Percentiles rank a stretch among this genome's conserved stretches.
Evolutionary conservation across 306 rosid genomes (phyloP).

Genomic region (Luffa acutangula): DNA sequence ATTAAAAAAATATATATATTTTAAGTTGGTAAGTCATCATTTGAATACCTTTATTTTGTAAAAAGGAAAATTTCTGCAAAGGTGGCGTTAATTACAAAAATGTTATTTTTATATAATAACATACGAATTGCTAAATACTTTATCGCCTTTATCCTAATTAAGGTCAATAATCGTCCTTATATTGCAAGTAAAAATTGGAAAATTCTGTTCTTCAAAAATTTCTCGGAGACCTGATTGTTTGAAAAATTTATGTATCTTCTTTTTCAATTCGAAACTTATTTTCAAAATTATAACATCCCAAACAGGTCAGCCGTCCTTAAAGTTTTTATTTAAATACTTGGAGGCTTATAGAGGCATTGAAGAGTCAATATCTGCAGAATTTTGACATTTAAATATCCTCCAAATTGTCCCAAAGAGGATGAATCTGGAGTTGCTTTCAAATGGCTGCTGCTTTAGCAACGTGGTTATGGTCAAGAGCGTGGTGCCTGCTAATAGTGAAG

Average conservation of each 20-base stretch:
- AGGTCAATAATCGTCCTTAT: background rate
- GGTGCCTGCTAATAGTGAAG: no score
- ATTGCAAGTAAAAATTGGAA: background rate
- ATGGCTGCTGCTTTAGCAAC: no score
- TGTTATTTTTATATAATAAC: no score
- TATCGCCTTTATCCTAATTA: background rate
- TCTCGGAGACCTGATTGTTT: background rate
- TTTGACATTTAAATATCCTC: background rate
- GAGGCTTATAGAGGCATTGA: background rate
- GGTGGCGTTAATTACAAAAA: background rate
- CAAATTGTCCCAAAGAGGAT: background rate
- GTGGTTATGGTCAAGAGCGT: no score
- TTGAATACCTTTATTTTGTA: background rate
- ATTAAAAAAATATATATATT: background rate
- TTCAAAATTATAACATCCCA: background rate
- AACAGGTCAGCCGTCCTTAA: background rate
- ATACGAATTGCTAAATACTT: background rate
- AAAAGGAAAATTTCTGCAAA: background rate
- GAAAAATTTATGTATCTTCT: background rate
- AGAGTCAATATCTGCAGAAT: background rate
- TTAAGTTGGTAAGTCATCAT: background rate
- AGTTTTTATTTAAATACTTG: background rate
- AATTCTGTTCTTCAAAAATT: no score
- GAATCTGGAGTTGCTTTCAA: background rate
- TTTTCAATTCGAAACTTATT: background rate